Evolutionary conservation across 306 rosid species (phyloP).

Genomic region (Casuarina equisetifolia): DNA sequence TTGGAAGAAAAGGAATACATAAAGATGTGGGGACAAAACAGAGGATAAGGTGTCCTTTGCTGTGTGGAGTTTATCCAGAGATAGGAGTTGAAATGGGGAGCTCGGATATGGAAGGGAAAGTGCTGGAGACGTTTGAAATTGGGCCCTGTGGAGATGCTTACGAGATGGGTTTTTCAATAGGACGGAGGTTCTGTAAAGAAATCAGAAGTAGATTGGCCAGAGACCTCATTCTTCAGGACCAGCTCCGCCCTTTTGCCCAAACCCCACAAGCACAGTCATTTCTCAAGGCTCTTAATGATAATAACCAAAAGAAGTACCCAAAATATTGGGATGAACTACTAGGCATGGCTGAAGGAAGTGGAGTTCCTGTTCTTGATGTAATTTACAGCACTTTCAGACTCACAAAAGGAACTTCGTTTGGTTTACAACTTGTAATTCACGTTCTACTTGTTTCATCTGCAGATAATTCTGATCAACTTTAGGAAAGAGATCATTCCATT

Average conservation of each 20-base stretch:
- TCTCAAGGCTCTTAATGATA: constrained; percentile 46
- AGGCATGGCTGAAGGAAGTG: constrained; percentile 74
- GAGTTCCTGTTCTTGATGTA: constrained; percentile 71
- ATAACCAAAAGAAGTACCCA: constrained; percentile 55
- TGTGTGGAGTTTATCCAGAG: neutral
- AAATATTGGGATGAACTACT: constrained; percentile 67
- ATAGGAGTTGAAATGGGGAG: constrained; percentile 14
- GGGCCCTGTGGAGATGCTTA: constrained; percentile 47
- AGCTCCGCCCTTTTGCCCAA: constrained; percentile 67
- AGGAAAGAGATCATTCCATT: constrained; percentile 84
- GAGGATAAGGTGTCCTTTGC: constrained; percentile 5
- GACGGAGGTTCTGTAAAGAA: constrained; percentile 53
- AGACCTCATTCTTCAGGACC: constrained; percentile 63
- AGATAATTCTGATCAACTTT: constrained; percentile 74
- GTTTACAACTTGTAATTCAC: neutral
- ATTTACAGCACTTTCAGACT: neutral
- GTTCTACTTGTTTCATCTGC: constrained; percentile 26
- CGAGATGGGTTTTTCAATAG: constrained; percentile 61
- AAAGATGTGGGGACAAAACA: neutral
- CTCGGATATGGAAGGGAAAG: constrained; percentile 21
- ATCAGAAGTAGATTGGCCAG: constrained; percentile 50
- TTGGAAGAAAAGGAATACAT: too few species aligned
- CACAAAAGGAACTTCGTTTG: neutral
- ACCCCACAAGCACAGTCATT: constrained; percentile 50
- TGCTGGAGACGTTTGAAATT: constrained; percentile 49